These are phyloP conservation scores for Cyberlindnera euphorbiae DNA, from an alignment of 805 yeast species.

Conservation along the genomic window DNA sequence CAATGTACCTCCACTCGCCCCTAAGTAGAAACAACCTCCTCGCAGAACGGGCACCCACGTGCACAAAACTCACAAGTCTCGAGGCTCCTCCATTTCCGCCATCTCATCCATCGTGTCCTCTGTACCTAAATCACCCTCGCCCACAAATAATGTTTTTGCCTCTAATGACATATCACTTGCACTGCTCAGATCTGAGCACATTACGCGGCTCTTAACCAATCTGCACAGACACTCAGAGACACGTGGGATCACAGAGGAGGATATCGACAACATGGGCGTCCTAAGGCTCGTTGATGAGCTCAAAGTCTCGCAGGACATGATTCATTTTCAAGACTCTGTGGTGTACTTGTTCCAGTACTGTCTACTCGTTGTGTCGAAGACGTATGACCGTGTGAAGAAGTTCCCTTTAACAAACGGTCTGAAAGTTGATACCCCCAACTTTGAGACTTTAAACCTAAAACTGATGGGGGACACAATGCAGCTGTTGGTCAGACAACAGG, in stretches of 20 bases:
- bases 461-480: constrained; percentile 12
- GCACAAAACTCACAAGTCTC: constrained; percentile 17
- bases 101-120: constrained; percentile 26
- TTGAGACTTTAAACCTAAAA: constrained; percentile 16
- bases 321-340: constrained; percentile 23
- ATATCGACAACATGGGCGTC: constrained; percentile 31
- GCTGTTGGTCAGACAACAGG: constrained; percentile 23
- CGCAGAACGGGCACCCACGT: constrained; percentile 1
- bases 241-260: constrained; percentile 19
- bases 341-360: constrained; percentile 32
- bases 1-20: constrained; percentile 13
- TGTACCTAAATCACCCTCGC: constrained; percentile 25
- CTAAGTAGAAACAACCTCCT: not conserved
- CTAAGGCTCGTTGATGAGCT: constrained; percentile 33
- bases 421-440: constrained; percentile 19
- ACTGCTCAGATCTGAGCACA: constrained; percentile 17
- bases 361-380: constrained; percentile 11
- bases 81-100: constrained; percentile 28
- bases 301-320: constrained; percentile 25
- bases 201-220: constrained; percentile 10
- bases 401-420: constrained; percentile 6
- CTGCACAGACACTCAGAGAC: constrained; percentile 13
- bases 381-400: constrained; percentile 9
- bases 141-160: constrained; percentile 8
- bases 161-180: constrained; percentile 15